These are phyloP conservation scores for Cercospora berteroae DNA, from an alignment of 2,329 filamentous ascomycete species.

Conservation along the genomic window DNA sequence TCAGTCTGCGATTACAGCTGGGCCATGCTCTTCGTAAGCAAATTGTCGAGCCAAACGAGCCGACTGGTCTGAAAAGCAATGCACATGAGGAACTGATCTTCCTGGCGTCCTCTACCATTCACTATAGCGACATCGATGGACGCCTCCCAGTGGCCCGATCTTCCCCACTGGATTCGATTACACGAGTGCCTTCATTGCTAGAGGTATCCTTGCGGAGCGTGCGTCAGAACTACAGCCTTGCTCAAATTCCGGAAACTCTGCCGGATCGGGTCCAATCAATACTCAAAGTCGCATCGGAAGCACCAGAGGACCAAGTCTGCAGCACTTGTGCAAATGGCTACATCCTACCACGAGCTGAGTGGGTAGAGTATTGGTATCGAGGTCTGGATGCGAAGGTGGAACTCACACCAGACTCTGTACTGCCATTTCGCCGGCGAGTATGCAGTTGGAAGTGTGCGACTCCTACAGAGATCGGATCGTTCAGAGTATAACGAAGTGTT, in stretches of 20 bases:
- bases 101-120: slow-evolving; percentile 30
- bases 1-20: slow-evolving; percentile 25
- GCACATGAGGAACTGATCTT: slow-evolving; percentile 33
- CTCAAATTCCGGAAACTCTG: slow-evolving; percentile 28
- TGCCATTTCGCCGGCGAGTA: slow-evolving; percentile 36
- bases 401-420: slow-evolving; percentile 31
- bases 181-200: slow-evolving; percentile 37
- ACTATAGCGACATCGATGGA: slow-evolving; percentile 37
- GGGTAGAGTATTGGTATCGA: slow-evolving; percentile 40
- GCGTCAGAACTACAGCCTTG: slow-evolving; percentile 28
- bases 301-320: slow-evolving; percentile 33
- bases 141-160: slow-evolving; percentile 13
- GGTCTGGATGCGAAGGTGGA: slow-evolving; percentile 28
- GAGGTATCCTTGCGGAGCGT: slow-evolving; percentile 36
- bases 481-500: slow-evolving; percentile 7
- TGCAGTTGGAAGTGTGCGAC: slow-evolving; percentile 37
- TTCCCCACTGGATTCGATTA: neutral
- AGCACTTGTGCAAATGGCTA: slow-evolving; percentile 34
- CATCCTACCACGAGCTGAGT: slow-evolving; percentile 37
- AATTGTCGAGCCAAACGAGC: slow-evolving; percentile 11
- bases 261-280: slow-evolving; percentile 25
- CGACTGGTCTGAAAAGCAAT: slow-evolving; percentile 9
- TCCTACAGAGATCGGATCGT: slow-evolving; percentile 25
- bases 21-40: slow-evolving; percentile 26
- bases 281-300: slow-evolving; percentile 24